phyloP scores from a whole-genome alignment of 176 grass and related monocot genomes.

The Eleusine coracana region DNA sequence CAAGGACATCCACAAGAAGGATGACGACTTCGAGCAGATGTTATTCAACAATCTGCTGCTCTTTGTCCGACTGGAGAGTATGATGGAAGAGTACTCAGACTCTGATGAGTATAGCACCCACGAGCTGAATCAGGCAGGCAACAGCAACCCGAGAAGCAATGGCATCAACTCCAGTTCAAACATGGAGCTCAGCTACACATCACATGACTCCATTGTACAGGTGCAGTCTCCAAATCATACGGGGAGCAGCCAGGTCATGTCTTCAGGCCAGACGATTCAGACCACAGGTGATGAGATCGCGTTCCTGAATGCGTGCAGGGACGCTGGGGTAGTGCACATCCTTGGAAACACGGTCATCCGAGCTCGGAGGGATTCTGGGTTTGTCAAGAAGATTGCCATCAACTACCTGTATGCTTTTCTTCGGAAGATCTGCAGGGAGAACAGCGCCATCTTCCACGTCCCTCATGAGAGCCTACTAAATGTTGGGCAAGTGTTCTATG shows the following conservation, averaged over 20 bases:
- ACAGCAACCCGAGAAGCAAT: slow-evolving; percentile 18
- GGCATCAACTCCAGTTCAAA: background rate
- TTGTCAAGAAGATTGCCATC: slow-evolving; percentile 64
- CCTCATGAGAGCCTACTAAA: slow-evolving; percentile 83
- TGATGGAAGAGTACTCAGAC: slow-evolving; percentile 72
- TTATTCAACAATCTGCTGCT: slow-evolving; percentile 58
- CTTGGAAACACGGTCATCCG: slow-evolving; percentile 78
- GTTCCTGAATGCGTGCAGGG: slow-evolving; percentile 70
- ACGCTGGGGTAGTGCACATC: slow-evolving; percentile 79
- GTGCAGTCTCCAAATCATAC: slow-evolving; percentile 27
- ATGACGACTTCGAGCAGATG: slow-evolving; percentile 76
- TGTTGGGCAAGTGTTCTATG: slow-evolving; percentile 83
- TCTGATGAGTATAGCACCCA: slow-evolving; percentile 57
- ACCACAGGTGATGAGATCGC: slow-evolving; percentile 55
- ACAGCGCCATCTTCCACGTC: slow-evolving; percentile 78
- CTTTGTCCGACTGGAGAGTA: slow-evolving; percentile 65
- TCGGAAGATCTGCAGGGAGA: slow-evolving; percentile 76
- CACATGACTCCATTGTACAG: slow-evolving; percentile 57
- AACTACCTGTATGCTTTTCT: slow-evolving; percentile 81
- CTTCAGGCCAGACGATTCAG: slow-evolving; percentile 41
- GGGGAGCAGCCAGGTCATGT: slow-evolving; percentile 33
- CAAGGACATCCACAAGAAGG: slow-evolving; percentile 79
- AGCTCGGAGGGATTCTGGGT: slow-evolving; percentile 56
- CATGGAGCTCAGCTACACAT: slow-evolving; percentile 42
- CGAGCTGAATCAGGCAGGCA: slow-evolving; percentile 31